phyloP scores from a whole-genome alignment of 495 filamentous ascomycete genomes.

The Echria macrotheca region DNA sequence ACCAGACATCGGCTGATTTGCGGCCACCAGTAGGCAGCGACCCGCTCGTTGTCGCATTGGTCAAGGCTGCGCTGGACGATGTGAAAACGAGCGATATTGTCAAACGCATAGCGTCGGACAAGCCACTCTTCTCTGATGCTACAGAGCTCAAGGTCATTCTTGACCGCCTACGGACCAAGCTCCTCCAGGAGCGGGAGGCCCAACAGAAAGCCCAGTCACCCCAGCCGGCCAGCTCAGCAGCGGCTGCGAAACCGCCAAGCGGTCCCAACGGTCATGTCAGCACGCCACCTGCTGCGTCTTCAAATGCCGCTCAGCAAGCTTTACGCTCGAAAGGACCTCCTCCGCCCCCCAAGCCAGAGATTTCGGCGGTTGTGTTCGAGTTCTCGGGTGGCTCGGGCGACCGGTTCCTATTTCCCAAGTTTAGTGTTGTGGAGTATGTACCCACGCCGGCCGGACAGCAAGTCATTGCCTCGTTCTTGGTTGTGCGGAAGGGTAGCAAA shows the following conservation, averaged over 20 bases:
- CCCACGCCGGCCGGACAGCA: constrained; percentile 35
- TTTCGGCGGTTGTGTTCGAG: constrained; percentile 75
- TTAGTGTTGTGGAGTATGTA: constrained; percentile 72
- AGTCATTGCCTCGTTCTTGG: constrained; percentile 59
- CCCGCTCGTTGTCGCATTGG: constrained; percentile 36
- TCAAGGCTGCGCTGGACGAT: constrained; percentile 41
- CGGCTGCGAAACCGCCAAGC: constrained; percentile 17
- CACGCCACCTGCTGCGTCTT: constrained; percentile 13
- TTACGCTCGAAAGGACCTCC: constrained; percentile 50
- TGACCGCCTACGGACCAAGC: constrained; percentile 27
- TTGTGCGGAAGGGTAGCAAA: constrained; percentile 55
- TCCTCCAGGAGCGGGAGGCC: constrained; percentile 26
- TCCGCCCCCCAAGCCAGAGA: constrained; percentile 52
- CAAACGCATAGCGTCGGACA: constrained; percentile 36
- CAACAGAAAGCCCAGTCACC: constrained; percentile 19
- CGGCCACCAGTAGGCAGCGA: constrained; percentile 38
- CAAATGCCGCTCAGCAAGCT: constrained; percentile 33
- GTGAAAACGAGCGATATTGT: constrained; percentile 32
- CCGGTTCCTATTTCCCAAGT: constrained; percentile 82
- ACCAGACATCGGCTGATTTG: constrained; percentile 36
- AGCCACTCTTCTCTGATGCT: constrained; percentile 37
- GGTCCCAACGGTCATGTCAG: constrained; percentile 19
- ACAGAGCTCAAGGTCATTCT: constrained; percentile 38
- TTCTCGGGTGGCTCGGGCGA: constrained; percentile 77
- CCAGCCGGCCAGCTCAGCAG: neutral